Conservation (phyloP, 2,329 filamentous ascomycete genomes). For the Beauveria rudraprayagi region DNA sequence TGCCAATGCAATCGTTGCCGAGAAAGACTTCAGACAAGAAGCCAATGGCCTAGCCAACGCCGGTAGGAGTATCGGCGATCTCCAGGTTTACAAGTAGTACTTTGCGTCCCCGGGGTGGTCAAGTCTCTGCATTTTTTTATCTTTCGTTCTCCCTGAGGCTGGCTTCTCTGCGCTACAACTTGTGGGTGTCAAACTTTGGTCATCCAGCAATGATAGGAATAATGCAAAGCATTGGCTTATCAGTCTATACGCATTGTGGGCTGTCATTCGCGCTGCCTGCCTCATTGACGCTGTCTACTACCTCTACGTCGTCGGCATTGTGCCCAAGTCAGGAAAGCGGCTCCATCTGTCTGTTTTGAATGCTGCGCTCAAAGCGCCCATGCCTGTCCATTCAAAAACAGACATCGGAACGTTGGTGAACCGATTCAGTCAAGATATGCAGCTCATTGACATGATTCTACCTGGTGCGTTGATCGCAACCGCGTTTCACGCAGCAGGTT, state of each 20-base stretch:
- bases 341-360: conserved; percentile 7
- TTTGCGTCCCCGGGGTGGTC: conserved; percentile 7
- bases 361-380: conserved; percentile 7
- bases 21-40: conserved; percentile 8
- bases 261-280: neutral
- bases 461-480: conserved; percentile 3
- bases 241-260: conserved; percentile 3
- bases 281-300: conserved; percentile 2
- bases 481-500: neutral
- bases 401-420: conserved; percentile 10
- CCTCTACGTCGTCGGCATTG: conserved; percentile 4
- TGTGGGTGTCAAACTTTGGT: conserved; percentile 8
- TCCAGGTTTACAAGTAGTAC: conserved; percentile 12
- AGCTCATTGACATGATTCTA: conserved; percentile 11
- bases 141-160: neutral
- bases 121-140: neutral
- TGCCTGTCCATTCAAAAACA: conserved; percentile 6
- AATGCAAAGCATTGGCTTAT: conserved; percentile 7
- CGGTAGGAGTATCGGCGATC: conserved; percentile 5
- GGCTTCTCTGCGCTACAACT: neutral
- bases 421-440: conserved; percentile 14
- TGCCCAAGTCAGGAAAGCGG: conserved; percentile 4
- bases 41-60: conserved; percentile 1
- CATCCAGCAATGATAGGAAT: neutral
- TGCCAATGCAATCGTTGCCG: conserved; percentile 8